phyloP scores from a whole-genome alignment of 2,329 filamentous ascomycete genomes.

The Fusarium humuli region DNA sequence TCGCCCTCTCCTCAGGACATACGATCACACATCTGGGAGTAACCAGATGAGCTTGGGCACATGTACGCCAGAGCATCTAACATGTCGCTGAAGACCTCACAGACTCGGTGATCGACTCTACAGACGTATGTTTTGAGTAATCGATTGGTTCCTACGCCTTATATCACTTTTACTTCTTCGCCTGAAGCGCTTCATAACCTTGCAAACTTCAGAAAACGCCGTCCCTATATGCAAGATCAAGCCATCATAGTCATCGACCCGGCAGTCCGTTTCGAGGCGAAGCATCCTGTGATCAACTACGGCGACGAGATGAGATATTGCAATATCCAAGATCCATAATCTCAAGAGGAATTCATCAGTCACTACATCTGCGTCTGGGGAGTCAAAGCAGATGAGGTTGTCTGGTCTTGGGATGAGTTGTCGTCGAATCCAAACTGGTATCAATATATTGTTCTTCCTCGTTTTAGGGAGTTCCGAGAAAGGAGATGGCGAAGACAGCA shows the following conservation, averaged over 20 bases:
- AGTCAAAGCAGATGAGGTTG: background rate
- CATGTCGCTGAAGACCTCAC: background rate
- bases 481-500: background rate
- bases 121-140: background rate
- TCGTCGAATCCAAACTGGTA: background rate
- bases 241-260: background rate
- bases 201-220: background rate
- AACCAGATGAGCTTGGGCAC: background rate
- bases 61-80: constrained; percentile 1
- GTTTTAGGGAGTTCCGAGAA: background rate
- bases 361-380: constrained; percentile 4
- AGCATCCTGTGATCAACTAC: background rate
- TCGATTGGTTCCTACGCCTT: background rate
- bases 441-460: background rate
- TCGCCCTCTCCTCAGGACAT: constrained; percentile 2
- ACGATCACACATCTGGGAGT: constrained; percentile 7
- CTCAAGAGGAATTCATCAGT: background rate
- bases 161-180: constrained; percentile 5
- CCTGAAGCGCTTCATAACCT: background rate
- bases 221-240: background rate
- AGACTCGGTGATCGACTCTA: background rate
- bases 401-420: constrained; percentile 7
- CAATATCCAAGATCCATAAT: background rate
- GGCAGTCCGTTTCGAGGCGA: background rate
- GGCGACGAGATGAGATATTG: background rate